Base-by-base conservation (phyloP, 2,329 filamentous ascomycete species). In the Colletotrichum endophyticum region DNA sequence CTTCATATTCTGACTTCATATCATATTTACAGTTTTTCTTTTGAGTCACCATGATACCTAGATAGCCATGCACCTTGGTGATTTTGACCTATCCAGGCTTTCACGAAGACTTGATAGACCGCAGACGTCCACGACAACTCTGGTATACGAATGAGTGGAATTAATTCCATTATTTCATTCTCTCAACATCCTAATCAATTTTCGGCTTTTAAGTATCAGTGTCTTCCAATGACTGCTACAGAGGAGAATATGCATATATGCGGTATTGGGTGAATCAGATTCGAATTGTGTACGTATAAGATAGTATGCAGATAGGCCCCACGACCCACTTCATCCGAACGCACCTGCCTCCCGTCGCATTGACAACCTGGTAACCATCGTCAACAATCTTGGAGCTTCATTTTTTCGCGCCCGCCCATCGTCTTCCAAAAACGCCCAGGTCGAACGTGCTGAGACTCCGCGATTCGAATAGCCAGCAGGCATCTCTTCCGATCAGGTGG, bases 141-240 rank as follows among this genome's bases (percentile, higher is more conserved):
- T 8, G 4, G n/a, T 8, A 7, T 9, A 49, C 1, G 39, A 11
- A 0, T n/a, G 0, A n/a, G 0, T 49, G 9, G 5, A 0, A 12
- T 49, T 49, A 4, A 6, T n/a, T 12, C 5, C 9, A n/a, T 44
- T n/a, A 0, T 0, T 22, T 12, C 0, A 49, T n/a, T n/a, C 39
- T 49, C 0, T n/a, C 0, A 49, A 49, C 5, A 7, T 49, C 5
- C 39, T 12, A 6, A 49, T n/a, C 9, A 49, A n/a, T 12, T 4
- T 4, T 0, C 6, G 0, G 3, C 19, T 49, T 0, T 49, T n/a
- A n/a, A n/a, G 0, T 49, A n/a, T n/a, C 39, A 49, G 39, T 49
- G 0, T 4, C 0, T 49, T 49, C 39, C 0, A n/a, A 49, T 4
- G 39, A 49, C 2, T 11, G 39, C 5, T n/a, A 1, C 0, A 49